Evolutionary conservation across 1,139 yeast genomes (phyloP), one percentile per base, ranked within the genome.

Genomic region (Lodderomyces orthopsilosis): DNA sequence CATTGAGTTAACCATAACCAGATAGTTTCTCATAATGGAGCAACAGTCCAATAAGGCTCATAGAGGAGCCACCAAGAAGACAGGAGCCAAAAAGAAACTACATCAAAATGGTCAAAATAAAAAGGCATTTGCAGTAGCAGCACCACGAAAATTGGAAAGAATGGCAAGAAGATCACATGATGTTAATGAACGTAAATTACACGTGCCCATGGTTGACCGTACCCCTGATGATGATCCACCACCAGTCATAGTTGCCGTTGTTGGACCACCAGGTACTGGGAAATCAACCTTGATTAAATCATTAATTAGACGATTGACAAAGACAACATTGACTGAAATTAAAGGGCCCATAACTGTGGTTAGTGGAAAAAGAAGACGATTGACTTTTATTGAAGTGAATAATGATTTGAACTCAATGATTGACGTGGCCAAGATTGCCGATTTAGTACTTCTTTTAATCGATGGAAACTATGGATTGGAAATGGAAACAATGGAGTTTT

Each of bases 401-500:
- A 93, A 91, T 58, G 98, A 94, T 62, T 68, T 94, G 59, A 91
- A 90, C 61, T 84, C 96, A 3, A 93, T 94, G 98, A 83, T 91
- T 37, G 99, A 94, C 66, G 81, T 94, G 36, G 96, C 98, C 28
- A 94, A 94, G 59, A 81, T 91, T 43, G 97, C 98, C 0, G 99
- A 94, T 63, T 73, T 94, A 51, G 96, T 94, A 17, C 72, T 94
- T 45, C 65, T 94, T 48, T 69, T 93, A 75, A 82, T 94, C 50
- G 99, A 94, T 68, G 98, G 98, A 49, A 94, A 94, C 63, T 94
- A 89, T 62, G 99, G 99, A 4, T 82, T 94, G 50, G 99, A 94
- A 68, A 94, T 94, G 99, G 99, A 94, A 65, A 94, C 98, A 13
- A 94, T 94, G 98, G 99, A 94, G 65, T 94, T 94, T 60, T 75